These are phyloP conservation scores for Cutaneotrichosporon sp. DNA, from an alignment of 1,284 basidiomycete species.

Conservation along the genomic window DNA sequence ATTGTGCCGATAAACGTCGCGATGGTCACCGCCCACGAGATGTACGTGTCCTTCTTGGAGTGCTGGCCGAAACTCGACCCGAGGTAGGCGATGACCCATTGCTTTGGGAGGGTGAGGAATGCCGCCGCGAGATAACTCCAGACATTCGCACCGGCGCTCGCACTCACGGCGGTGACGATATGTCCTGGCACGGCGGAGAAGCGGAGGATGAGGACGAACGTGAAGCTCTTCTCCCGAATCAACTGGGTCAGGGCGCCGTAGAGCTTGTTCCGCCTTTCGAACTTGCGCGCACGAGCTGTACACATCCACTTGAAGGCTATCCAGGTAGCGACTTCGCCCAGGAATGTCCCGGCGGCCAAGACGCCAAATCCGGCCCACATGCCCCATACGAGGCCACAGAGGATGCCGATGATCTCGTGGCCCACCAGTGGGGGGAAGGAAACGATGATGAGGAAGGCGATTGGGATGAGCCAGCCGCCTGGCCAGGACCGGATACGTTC, in stretches of 20 bases:
- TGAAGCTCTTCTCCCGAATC: constrained; percentile 50
- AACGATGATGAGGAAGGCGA: constrained; percentile 37
- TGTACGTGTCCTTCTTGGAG: constrained; percentile 38
- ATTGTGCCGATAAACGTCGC: constrained; percentile 44
- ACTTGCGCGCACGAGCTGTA: constrained; percentile 43
- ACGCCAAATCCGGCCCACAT: constrained; percentile 46
- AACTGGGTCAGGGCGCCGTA: constrained; percentile 45
- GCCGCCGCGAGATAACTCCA: constrained; percentile 47
- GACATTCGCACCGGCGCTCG: constrained; percentile 47
- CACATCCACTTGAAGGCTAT: constrained; percentile 48
- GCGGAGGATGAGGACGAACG: constrained; percentile 46
- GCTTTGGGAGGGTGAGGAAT: constrained; percentile 48
- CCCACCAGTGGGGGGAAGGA: constrained; percentile 45
- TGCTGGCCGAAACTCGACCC: constrained; percentile 43
- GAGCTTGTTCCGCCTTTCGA: constrained; percentile 47
- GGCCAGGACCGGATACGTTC: constrained; percentile 41
- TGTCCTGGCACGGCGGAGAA: constrained; percentile 51
- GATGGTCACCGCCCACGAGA: constrained; percentile 38
- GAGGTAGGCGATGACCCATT: constrained; percentile 48
- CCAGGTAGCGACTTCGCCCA: constrained; percentile 48
- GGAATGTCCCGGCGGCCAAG: constrained; percentile 47
- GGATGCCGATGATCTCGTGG: constrained; percentile 47
- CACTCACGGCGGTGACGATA: constrained; percentile 48
- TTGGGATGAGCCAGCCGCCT: constrained; percentile 47
- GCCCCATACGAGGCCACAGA: constrained; percentile 46